phyloP scores from a whole-genome alignment of 1,284 basidiomycete species.

The Ustilago lituana region DNA sequence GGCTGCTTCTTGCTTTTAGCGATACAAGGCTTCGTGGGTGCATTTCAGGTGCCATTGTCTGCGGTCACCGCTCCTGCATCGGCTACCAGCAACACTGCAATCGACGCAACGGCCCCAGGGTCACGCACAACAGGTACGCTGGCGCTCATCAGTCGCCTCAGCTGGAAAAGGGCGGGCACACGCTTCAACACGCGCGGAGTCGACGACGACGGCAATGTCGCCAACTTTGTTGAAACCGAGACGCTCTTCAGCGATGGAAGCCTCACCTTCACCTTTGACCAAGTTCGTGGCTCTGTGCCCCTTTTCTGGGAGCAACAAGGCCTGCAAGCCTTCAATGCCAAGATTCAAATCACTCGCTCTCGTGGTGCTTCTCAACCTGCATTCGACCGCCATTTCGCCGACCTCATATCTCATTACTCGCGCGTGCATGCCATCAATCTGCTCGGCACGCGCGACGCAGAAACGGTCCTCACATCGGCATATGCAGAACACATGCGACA shows the following conservation, averaged over 20 bases:
- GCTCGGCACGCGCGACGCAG: constrained; percentile 75
- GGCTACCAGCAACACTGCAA: constrained; percentile 68
- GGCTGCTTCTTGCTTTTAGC: constrained; percentile 73
- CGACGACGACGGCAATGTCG: constrained; percentile 95
- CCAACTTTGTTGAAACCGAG: constrained; percentile 98
- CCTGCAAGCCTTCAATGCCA: constrained; percentile 70
- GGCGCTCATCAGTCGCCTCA: constrained; percentile 82
- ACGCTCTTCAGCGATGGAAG: constrained; percentile 85
- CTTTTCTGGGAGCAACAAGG: constrained; percentile 98
- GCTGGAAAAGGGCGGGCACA: constrained; percentile 95
- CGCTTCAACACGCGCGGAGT: constrained; percentile 97
- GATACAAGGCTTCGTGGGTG: constrained; percentile 89
- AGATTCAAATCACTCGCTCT: constrained; percentile 74
- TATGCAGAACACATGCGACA: constrained; percentile 71
- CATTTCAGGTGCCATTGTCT: constrained; percentile 72
- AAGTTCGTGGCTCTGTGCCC: constrained; percentile 84
- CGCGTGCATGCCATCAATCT: constrained; percentile 63
- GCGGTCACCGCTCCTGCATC: background rate
- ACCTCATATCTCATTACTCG: constrained; percentile 71
- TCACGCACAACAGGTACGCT: constrained; percentile 71
- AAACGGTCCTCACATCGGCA: constrained; percentile 81
- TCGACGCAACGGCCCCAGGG: constrained; percentile 64
- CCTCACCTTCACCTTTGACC: constrained; percentile 86
- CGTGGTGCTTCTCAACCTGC: constrained; percentile 90
- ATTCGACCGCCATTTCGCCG: constrained; percentile 90